Base-by-base conservation (phyloP, 768 basidiomycete species). In the Rhodotorula graminis region DNA sequence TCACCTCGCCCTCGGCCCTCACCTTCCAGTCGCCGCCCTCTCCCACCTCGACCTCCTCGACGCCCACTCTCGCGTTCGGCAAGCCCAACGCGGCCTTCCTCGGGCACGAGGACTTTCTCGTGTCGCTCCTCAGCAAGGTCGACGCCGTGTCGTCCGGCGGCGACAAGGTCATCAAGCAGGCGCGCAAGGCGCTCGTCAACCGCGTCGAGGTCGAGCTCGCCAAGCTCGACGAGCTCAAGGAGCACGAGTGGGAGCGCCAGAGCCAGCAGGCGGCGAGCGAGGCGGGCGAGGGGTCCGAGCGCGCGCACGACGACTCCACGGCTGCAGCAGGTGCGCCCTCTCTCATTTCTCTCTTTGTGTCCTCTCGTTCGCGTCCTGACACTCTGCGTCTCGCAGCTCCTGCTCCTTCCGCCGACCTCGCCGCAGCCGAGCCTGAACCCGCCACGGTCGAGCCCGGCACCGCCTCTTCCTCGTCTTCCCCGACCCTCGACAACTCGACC, bases 1-100 rank as follows among this genome's bases (percentile, higher is more conserved):
- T 88, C 81, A 31, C 55, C 46, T 9, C 53, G 16, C 76, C 76
- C 19, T 44, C 70, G 15, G 19, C 42, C 9, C 56, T 77, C 62
- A 75, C 78, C 23, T 83, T 84, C 69, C 86, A 50, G 67, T 61
- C 52, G 47, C 57, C 42, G 61, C 76, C 69, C 21, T 16, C 37
- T 29, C 10, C 52, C 27, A 0, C 40, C 2, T 46, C 44, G 14
- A 46, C 44, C 6, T 49, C 47, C 9, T 3, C 66, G 15, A 29
- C 65, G 29, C 67, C 70, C 21, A 62, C 69, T 78, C 80, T 91
- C 56, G 86, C 88, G 5, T 91, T 84, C 81, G 87, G 87, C 18
- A 81, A 84, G 3, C 82, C 80, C 61, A 74, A 74, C 69, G 63
- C 66, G 2, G 15, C 62, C 1, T 61, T 74, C 69, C 69, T 70